Evolutionary conservation across 2,329 filamentous ascomycete genomes (phyloP).

Genomic region (Alternaria sp.): DNA sequence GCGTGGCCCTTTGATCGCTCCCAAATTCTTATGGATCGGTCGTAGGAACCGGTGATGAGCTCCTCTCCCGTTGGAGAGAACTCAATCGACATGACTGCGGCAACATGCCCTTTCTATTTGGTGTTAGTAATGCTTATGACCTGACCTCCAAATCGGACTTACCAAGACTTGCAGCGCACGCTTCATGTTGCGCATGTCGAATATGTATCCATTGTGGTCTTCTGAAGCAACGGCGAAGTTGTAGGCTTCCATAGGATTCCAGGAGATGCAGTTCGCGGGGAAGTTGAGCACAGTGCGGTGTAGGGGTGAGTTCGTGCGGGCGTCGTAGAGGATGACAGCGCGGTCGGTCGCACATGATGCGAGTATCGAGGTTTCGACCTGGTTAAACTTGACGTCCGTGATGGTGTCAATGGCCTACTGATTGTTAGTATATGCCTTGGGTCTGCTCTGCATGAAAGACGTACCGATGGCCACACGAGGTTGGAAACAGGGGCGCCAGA

Average conservation of each 20-base stretch:
- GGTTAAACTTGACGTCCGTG: slow-evolving; percentile 86
- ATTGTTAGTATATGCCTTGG: background rate
- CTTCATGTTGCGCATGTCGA: slow-evolving; percentile 91
- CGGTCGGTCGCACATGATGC: slow-evolving; percentile 86
- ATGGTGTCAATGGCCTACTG: slow-evolving; percentile 75
- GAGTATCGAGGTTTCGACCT: slow-evolving; percentile 89
- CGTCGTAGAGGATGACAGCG: slow-evolving; percentile 87
- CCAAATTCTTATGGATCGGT: slow-evolving; percentile 88
- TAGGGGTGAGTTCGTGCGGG: slow-evolving; percentile 83
- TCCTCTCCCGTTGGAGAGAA: slow-evolving; percentile 95
- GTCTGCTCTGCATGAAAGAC: background rate
- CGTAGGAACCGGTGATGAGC: slow-evolving; percentile 87
- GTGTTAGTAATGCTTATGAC: background rate
- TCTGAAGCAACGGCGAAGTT: slow-evolving; percentile 94
- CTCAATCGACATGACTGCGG: slow-evolving; percentile 94
- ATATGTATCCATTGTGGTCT: slow-evolving; percentile 91
- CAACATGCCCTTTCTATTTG: slow-evolving; percentile 75
- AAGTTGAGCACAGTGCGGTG: slow-evolving; percentile 82
- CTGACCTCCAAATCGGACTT: background rate
- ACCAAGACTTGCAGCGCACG: slow-evolving; percentile 81
- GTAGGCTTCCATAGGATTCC: slow-evolving; percentile 97
- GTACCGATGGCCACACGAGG: slow-evolving; percentile 77
- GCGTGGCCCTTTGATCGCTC: slow-evolving; percentile 80
- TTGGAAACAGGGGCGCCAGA: slow-evolving; percentile 80
- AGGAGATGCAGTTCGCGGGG: slow-evolving; percentile 90